These are phyloP conservation scores for Mortierella sp. DNA, from an alignment of 371 early-diverging fungal genomes.

Conservation along the genomic window DNA sequence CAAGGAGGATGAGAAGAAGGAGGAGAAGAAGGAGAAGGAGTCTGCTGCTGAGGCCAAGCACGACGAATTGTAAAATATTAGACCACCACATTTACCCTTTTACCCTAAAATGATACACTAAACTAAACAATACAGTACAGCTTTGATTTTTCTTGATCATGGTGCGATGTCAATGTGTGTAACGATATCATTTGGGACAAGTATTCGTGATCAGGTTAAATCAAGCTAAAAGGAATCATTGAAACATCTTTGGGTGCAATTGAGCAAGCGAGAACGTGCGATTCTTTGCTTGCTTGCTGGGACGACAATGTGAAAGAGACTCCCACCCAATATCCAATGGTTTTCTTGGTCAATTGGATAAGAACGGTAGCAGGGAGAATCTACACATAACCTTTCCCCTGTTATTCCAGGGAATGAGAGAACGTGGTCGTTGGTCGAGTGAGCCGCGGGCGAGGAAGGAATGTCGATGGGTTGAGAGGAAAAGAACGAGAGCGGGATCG, in stretches of 20 bases:
- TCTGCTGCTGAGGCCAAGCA: constrained; percentile 31
- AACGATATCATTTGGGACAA: no score
- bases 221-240: no score
- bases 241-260: no score
- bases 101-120: constrained; percentile 1
- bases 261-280: no score
- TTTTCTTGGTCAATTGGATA: not conserved
- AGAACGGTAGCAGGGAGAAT: no score
- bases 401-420: not conserved
- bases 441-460: not conserved
- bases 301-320: no score
- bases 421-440: not conserved
- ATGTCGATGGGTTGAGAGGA: not conserved
- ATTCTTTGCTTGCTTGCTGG: no score
- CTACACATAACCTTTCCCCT: not conserved
- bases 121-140: not conserved
- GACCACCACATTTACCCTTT: not conserved
- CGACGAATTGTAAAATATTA: constrained; percentile 52
- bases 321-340: not conserved
- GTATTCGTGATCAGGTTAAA: no score
- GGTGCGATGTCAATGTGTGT: no score
- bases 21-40: constrained; percentile 22
- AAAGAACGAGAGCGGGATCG: not conserved
- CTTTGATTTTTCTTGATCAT: not conserved
- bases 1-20: constrained; percentile 21